Percentiles rank a stretch among this genome's conserved stretches.
Conservation (phyloP, 495 filamentous ascomycete species). For the Chaetomium fimeti region DNA sequence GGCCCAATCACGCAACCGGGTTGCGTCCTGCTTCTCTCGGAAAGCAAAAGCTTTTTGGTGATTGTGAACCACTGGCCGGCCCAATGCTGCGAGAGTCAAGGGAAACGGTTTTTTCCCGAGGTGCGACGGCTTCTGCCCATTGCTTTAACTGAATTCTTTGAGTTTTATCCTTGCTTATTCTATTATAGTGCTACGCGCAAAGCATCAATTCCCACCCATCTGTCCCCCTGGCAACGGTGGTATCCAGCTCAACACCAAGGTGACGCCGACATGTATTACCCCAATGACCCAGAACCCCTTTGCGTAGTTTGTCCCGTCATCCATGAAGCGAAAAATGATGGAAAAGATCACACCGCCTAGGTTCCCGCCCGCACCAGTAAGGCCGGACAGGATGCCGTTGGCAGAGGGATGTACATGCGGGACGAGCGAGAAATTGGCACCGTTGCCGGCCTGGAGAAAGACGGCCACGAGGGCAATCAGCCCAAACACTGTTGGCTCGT, state of each 20-base stretch:
- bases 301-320: conserved; percentile 59
- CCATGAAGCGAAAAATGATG: conserved; percentile 75
- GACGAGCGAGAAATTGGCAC: conserved; percentile 79
- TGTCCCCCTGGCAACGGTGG: conserved; percentile 60
- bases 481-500: conserved; percentile 69
- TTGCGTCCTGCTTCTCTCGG: too few species aligned
- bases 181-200: too few species aligned
- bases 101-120: too few species aligned
- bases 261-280: conserved; percentile 63
- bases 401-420: conserved; percentile 80
- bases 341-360: conserved; percentile 83
- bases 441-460: conserved; percentile 82
- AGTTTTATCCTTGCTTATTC: too few species aligned
- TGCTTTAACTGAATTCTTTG: too few species aligned
- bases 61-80: too few species aligned
- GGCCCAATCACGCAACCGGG: too few species aligned
- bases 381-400: conserved; percentile 69
- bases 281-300: conserved; percentile 78
- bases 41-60: too few species aligned
- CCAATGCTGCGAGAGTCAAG: too few species aligned
- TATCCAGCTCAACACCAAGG: conserved; percentile 68
- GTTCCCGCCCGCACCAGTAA: conserved; percentile 77
- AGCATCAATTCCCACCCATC: conserved; percentile 17
- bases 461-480: conserved; percentile 71
- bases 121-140: too few species aligned